Evolutionary conservation across 2,329 filamentous ascomycete species (phyloP), one percentile per base, ranked within the genome.

Genomic region (Pseudocercospora fuligena): DNA sequence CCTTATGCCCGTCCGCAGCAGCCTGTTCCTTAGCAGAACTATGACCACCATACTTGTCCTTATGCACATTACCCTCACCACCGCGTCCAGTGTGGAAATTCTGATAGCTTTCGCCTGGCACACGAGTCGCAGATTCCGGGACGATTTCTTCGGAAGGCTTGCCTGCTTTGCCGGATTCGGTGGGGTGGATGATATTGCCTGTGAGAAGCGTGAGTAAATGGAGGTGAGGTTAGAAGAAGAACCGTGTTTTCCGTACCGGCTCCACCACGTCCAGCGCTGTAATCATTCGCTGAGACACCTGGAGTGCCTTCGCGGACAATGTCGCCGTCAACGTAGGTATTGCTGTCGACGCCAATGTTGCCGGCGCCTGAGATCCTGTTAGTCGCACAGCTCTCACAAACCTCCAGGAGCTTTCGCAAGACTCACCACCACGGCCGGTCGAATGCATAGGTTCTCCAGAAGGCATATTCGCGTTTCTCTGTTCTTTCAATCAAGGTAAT

Each of bases 391-490:
- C 19, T 27, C 23, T 23, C n/a, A 11, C 31, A 14, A 56, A 54
- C 27, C 21, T 25, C 23, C 23, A 16, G 33, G 53, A 61, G 16
- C 16, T n/a, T 11, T 33, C 23, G 60, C 61, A n/a, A 53, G 51
- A 68, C 78, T 66, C 79, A 87, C 86, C 86, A 77, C 86, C 86
- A 69, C 86, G 85, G 66, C 86, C 86, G 70, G 87, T 87, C 23
- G 86, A 88, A 68, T 78, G 76, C 54, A 78, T 71, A 29, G 65
- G 67, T 69, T 65, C 61, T 69, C 63, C 40, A 64, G 62, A 66
- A 70, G 68, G 51, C 16, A 62, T 49, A 31, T 27, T 69, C 54
- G 36, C 19, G 31, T 31, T 36, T 53, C 8, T 3, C 21, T 65
- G 19, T 33, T 43, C 21, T 29, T 8, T 31, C 21, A 25, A 25